Conservation (phyloP, 2,329 filamentous ascomycete genomes). For the Diplocarpon mali region DNA sequence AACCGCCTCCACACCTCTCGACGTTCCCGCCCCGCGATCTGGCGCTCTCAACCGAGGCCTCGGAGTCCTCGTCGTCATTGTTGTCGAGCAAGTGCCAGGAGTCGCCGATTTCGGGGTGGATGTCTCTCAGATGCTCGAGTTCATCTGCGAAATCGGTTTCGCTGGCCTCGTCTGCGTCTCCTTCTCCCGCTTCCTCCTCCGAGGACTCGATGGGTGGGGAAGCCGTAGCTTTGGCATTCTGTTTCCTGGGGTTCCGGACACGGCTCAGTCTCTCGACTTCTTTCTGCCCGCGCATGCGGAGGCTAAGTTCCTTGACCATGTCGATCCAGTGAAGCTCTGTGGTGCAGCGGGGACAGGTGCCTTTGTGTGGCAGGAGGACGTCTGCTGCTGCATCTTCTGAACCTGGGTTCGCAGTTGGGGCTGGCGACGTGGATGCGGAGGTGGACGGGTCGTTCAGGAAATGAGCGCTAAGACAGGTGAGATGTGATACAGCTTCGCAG, state of each 20-base stretch:
- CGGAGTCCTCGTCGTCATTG: neutral
- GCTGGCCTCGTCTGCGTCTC: constrained; percentile 3
- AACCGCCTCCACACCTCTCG: constrained; percentile 9
- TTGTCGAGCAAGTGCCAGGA: neutral
- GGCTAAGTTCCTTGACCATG: constrained; percentile 71
- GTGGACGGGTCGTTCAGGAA: constrained; percentile 31
- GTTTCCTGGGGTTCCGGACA: constrained; percentile 19
- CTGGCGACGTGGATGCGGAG: too few relatives aligned
- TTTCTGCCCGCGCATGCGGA: constrained; percentile 59
- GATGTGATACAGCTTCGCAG: constrained; percentile 47
- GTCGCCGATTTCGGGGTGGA: neutral
- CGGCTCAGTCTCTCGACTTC: constrained; percentile 61
- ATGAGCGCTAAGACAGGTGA: constrained; percentile 48
- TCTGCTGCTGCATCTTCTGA: constrained; percentile 16
- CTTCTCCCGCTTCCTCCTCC: constrained; percentile 12
- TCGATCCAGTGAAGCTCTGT: constrained; percentile 56
- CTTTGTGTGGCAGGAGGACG: constrained; percentile 53
- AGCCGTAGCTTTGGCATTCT: constrained; percentile 6
- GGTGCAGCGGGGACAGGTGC: constrained; percentile 61
- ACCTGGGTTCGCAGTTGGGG: too few relatives aligned
- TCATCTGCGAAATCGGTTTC: constrained; percentile 3
- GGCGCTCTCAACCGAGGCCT: constrained; percentile 13
- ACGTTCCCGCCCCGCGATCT: constrained; percentile 6
- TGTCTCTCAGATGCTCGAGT: neutral
- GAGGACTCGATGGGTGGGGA: constrained; percentile 13